Evolutionary conservation across 192 early-diverging fungal species (phyloP).

Genomic region (Backusella liffmaniae): DNA sequence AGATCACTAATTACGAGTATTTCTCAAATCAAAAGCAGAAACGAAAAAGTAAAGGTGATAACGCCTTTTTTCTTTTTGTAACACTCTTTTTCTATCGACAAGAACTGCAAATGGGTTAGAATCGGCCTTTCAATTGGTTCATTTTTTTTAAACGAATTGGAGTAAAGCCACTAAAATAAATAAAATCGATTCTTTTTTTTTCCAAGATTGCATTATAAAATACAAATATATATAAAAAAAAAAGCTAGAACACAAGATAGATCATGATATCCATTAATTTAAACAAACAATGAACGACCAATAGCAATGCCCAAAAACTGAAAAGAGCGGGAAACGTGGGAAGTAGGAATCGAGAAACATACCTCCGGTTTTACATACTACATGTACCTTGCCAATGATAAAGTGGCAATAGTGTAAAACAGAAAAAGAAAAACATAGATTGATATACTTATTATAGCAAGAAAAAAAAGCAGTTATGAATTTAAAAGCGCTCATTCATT

Average conservation of each 20-base stretch:
- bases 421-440: background rate
- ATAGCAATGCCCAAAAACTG: background rate
- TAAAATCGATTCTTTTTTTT: background rate
- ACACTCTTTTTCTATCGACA: background rate
- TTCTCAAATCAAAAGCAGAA: background rate
- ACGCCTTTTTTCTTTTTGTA: background rate
- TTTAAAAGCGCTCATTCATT: background rate
- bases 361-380: background rate
- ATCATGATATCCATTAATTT: conserved; percentile 4
- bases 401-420: background rate
- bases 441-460: background rate
- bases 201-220: conserved; percentile 3
- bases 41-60: background rate
- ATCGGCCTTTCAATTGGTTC: background rate
- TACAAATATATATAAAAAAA: conserved; percentile 5
- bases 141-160: conserved; percentile 3
- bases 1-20: background rate
- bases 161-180: conserved; percentile 6
- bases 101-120: background rate
- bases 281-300: background rate
- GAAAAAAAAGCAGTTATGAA: background rate
- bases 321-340: conserved; percentile 3
- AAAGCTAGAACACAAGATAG: conserved; percentile 2
- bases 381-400: background rate
- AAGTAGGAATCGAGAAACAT: conserved; percentile 1